These are phyloP conservation scores for Circinella umbellata DNA, from an alignment of 371 early-diverging fungal species.

Conservation along the genomic window DNA sequence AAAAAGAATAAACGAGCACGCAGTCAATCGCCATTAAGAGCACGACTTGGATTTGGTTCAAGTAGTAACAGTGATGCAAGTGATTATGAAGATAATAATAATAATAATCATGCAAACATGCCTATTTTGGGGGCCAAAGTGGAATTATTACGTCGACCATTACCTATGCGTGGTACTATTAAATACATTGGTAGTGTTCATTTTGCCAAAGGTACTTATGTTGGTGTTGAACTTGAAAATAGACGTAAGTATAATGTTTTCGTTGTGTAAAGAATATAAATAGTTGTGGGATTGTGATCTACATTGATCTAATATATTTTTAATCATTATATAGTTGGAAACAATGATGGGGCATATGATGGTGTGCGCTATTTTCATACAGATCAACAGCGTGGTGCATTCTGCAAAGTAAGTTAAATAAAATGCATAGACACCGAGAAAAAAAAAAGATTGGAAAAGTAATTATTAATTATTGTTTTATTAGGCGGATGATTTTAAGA, in stretches of 20 bases:
- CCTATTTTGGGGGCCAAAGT: conserved; percentile 46
- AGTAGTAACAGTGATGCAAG: conserved; percentile 22
- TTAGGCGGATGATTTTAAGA: conserved; percentile 34
- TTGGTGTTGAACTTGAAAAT: conserved; percentile 50
- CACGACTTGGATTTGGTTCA: conserved; percentile 19
- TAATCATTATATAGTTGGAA: conserved; percentile 31
- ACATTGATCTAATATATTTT: not conserved
- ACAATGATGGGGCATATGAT: conserved; percentile 41
- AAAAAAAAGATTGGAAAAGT: not conserved
- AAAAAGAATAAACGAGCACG: conserved; percentile 4
- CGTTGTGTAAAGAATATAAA: too few species aligned
- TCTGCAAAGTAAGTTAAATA: conserved; percentile 28
- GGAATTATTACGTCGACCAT: conserved; percentile 41
- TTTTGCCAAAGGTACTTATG: conserved; percentile 51
- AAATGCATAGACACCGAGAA: not conserved
- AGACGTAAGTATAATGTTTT: conserved; percentile 34
- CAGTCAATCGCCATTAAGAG: conserved; percentile 24
- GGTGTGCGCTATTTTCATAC: conserved; percentile 47
- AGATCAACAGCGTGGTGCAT: conserved; percentile 46
- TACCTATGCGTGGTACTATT: conserved; percentile 47
- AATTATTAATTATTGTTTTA: too few species aligned
- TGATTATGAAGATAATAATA: conserved; percentile 31
- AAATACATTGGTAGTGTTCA: conserved; percentile 47
- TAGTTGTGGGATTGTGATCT: not conserved
- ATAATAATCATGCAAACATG: conserved; percentile 10